phyloP scores from a whole-genome alignment of 2,329 filamentous ascomycete species.

The Diaporthe eres region DNA sequence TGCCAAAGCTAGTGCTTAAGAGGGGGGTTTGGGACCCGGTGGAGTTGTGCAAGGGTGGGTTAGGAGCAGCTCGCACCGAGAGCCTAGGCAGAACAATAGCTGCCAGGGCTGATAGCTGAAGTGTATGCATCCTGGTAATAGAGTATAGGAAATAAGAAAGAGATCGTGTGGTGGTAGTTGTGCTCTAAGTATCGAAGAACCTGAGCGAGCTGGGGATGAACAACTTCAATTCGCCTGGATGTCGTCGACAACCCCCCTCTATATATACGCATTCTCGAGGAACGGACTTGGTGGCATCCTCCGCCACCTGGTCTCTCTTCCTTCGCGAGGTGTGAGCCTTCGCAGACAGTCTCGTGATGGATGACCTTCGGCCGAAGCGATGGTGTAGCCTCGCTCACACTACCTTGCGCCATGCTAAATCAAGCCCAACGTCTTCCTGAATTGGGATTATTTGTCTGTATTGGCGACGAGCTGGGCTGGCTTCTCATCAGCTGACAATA shows the following conservation, averaged over 20 bases:
- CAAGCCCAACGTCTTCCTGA: not conserved
- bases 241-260: not conserved
- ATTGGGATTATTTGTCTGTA: constrained; percentile 11
- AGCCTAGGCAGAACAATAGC: not conserved
- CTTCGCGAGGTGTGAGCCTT: not conserved
- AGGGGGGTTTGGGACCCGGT: not conserved
- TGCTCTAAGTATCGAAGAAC: not conserved
- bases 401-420: not conserved
- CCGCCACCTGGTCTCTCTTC: not conserved
- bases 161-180: not conserved
- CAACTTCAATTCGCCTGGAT: not conserved
- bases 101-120: constrained; percentile 10
- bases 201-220: constrained; percentile 4
- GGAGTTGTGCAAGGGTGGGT: not conserved
- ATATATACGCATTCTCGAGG: not conserved
- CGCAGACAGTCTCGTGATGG: not conserved
- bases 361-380: not conserved
- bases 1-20: constrained; percentile 15
- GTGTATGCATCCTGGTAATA: not conserved
- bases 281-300: not conserved
- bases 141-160: not conserved
- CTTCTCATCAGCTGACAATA: constrained; percentile 13
- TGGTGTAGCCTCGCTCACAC: not conserved
- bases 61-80: constrained; percentile 1
- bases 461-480: not conserved